Conservation (phyloP, 2,329 filamentous ascomycete genomes). For the Epichloe gansuensis region DNA sequence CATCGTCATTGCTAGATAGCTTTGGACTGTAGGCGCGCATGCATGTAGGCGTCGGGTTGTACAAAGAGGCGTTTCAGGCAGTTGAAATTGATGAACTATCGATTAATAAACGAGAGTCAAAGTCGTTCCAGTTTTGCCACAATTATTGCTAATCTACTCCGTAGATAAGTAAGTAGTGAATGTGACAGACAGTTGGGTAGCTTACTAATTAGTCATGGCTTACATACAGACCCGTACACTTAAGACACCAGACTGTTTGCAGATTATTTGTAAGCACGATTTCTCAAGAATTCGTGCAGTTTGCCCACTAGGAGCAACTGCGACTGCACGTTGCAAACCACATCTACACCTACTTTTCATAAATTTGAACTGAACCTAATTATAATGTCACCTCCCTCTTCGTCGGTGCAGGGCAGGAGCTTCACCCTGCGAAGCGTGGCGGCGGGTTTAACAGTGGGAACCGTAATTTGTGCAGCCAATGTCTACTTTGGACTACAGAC, state of each 20-base stretch:
- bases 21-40: constrained; percentile 62
- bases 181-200: background rate
- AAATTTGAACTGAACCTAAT: background rate
- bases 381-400: constrained; percentile 3
- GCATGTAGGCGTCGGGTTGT: no score
- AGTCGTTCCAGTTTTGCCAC: no score
- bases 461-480: constrained; percentile 90
- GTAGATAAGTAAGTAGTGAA: no score
- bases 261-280: background rate
- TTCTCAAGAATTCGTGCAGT: background rate
- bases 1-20: constrained; percentile 75
- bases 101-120: no score
- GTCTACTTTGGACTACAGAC: constrained; percentile 99
- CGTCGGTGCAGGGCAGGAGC: constrained; percentile 40
- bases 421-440: constrained; percentile 75
- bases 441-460: constrained; percentile 72
- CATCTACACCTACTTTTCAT: no score
- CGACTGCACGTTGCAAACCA: background rate
- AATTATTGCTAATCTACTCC: no score
- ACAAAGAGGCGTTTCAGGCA: no score
- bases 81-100: no score
- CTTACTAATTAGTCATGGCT: background rate
- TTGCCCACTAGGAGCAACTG: background rate
- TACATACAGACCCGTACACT: background rate
- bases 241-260: no score